A percentile compares a stretch with the other conserved stretches of the same genome.
phyloP scores from a whole-genome alignment of 768 basidiomycete species.

The Hygrocybe coccinea region DNA sequence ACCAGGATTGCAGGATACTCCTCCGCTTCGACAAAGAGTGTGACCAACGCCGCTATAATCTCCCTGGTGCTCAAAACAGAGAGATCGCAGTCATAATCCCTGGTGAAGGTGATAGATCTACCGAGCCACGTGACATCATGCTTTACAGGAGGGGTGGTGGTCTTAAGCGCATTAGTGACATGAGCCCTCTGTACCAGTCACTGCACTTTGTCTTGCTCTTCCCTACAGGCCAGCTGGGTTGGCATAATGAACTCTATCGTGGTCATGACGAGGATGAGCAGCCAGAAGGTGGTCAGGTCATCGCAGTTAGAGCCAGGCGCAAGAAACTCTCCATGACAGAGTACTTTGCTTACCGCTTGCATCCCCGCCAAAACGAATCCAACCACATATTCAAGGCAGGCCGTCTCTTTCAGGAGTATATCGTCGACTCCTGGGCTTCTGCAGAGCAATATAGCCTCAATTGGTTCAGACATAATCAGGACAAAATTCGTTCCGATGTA shows the following conservation, averaged over 20 bases:
- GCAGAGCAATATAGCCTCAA: conserved; percentile 35
- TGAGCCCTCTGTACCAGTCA: conserved; percentile 31
- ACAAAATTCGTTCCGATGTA: conserved; percentile 27
- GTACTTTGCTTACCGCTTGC: conserved; percentile 29
- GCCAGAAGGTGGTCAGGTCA: background rate
- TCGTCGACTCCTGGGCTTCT: conserved; percentile 37
- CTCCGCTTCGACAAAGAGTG: conserved; percentile 11
- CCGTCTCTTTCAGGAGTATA: conserved; percentile 37
- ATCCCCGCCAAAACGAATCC: conserved; percentile 19
- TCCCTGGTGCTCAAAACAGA: conserved; percentile 32
- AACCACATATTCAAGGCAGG: conserved; percentile 29
- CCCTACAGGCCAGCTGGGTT: conserved; percentile 36
- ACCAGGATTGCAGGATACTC: conserved; percentile 4
- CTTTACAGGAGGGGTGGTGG: conserved; percentile 17
- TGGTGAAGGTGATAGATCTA: conserved; percentile 20
- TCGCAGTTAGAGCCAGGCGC: conserved; percentile 2
- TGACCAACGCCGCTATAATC: conserved; percentile 39
- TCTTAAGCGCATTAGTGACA: conserved; percentile 31
- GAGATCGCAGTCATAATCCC: conserved; percentile 43
- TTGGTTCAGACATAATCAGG: conserved; percentile 33
- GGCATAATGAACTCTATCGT: conserved; percentile 20
- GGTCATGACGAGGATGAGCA: background rate
- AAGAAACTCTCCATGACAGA: conserved; percentile 22
- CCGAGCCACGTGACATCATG: conserved; percentile 32
- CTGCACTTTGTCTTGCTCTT: conserved; percentile 45